Base-by-base conservation (phyloP, 768 basidiomycete genomes). In the Asterophora parasitica region DNA sequence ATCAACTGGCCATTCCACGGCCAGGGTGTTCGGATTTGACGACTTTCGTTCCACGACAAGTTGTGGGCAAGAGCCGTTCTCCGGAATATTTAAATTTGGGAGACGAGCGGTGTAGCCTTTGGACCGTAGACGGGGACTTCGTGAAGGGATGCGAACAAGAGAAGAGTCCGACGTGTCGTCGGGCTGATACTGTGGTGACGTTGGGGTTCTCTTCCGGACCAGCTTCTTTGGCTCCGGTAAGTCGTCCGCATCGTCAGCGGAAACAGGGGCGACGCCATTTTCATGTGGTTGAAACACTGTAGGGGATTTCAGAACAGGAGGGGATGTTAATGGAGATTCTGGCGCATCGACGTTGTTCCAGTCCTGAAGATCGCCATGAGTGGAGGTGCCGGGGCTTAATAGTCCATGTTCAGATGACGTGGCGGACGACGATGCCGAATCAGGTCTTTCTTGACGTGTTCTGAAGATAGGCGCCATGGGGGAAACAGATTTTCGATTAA, bases 401-500 rank as follows among this genome's bases (percentile, higher is more conserved):
- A 66, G 48, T 11, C 60, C 63, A 47, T 51, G 50, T 38, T 75
- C 75, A 30, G 75, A 73, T 2, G 76, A 72, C 31, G 65, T 63
- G 0, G 60, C 59, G 1, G 74, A 72, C 5, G 76, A 75, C 2
- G 66, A 59, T 36, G 69, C 63, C 9, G 74, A 68, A 19, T 64
- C 58, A n/a, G 68, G 66, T 32, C 68, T 68, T 62, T 63, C 57
- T 48, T 56, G 65, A 26, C 63, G 61, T 15, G 68, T 60, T 47
- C 74, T 70, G 49, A 71, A 78, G 11, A 64, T 67, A 27, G 79
- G 71, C 13, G 85, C 84, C 81, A 87, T 83, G 3, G 87, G 85
- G 4, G 87, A 88, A 4, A 86, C 62, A 10, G 82, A 79, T 52
- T 75, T 76, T 27, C 86, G 78, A 59, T 85, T 83, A 42, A 89